These are phyloP conservation scores for Thuja plicata DNA, from an alignment of 83 land plant genomes.

Conservation along the genomic window DNA sequence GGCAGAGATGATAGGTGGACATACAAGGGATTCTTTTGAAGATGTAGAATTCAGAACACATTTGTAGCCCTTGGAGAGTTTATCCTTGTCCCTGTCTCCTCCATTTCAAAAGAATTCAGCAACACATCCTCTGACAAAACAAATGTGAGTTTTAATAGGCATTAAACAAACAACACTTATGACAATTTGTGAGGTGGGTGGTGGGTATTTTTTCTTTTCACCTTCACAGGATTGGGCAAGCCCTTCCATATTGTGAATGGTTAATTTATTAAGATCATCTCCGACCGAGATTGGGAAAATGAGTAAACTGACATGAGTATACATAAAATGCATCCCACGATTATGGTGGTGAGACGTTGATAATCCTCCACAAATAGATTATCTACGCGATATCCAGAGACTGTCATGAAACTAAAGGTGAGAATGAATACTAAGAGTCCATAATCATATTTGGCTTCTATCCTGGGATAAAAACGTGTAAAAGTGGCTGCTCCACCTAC, in stretches of 20 bases:
- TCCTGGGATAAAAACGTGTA: constrained; percentile 41
- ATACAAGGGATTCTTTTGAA: constrained; percentile 48
- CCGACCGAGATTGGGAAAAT: constrained; percentile 60
- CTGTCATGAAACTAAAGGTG: constrained; percentile 52
- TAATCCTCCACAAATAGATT: constrained; percentile 29
- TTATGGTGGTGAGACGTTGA: constrained; percentile 43
- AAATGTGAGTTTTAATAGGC: neutral
- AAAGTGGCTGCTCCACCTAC: constrained; percentile 40
- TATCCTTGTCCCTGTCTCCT: neutral
- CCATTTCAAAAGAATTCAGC: neutral
- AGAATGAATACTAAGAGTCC: constrained; percentile 60
- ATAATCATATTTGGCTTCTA: constrained; percentile 52
- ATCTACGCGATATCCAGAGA: constrained; percentile 44
- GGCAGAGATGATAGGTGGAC: neutral
- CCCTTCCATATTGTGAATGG: constrained; percentile 32
- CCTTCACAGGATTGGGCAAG: constrained; percentile 54
- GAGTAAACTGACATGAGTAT: constrained; percentile 32
- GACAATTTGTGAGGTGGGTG: too few species aligned
- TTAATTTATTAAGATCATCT: constrained; percentile 35
- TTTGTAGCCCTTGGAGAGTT: constrained; percentile 28
- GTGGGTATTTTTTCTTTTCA: constrained; percentile 2
- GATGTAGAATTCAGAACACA: constrained; percentile 47
- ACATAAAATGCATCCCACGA: constrained; percentile 47
- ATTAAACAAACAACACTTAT: neutral
- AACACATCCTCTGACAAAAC: neutral